Evolutionary conservation across 1,284 basidiomycete genomes (phyloP).

Genomic region (Austropuccinia psidii): DNA sequence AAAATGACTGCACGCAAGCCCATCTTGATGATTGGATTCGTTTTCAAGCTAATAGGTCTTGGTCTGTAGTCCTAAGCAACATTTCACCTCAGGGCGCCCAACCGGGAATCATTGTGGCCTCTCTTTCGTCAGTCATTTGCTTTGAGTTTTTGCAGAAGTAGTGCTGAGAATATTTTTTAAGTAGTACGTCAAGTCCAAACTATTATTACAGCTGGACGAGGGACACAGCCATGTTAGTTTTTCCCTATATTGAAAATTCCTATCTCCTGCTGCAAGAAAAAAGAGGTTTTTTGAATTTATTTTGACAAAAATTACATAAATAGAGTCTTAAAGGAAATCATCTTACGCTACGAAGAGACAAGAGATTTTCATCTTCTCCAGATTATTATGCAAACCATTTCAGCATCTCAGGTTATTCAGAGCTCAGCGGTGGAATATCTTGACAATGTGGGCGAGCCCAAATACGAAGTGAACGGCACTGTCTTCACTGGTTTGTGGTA

Average conservation of each 20-base stretch:
- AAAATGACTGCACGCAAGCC: too few relatives aligned
- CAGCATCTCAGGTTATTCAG: constrained; percentile 1
- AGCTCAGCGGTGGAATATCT: constrained; percentile 45
- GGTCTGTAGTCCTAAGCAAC: neutral
- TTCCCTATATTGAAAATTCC: too few relatives aligned
- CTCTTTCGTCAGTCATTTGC: constrained; percentile 1
- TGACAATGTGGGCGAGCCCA: constrained; percentile 57
- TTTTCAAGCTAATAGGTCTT: constrained; percentile 1
- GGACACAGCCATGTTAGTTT: constrained; percentile 24
- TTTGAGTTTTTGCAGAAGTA: neutral
- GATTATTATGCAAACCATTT: constrained; percentile 20
- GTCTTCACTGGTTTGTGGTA: constrained; percentile 58
- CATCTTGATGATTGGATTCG: constrained; percentile 10
- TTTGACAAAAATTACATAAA: too few relatives aligned
- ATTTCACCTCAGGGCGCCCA: constrained; percentile 11
- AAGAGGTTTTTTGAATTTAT: too few relatives aligned
- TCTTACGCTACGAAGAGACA: constrained; percentile 16
- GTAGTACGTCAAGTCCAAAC: constrained; percentile 24
- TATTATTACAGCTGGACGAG: constrained; percentile 34
- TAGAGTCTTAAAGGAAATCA: constrained; percentile 33
- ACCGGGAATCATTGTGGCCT: constrained; percentile 18
- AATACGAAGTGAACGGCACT: constrained; percentile 54
- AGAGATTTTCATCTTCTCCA: neutral
- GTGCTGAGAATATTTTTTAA: too few relatives aligned
- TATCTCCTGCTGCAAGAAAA: too few relatives aligned